Percentiles rank a stretch among this genome's conserved stretches.
Evolutionary conservation across 768 basidiomycete genomes (phyloP).

Genomic region (Lentinus brumalis): DNA sequence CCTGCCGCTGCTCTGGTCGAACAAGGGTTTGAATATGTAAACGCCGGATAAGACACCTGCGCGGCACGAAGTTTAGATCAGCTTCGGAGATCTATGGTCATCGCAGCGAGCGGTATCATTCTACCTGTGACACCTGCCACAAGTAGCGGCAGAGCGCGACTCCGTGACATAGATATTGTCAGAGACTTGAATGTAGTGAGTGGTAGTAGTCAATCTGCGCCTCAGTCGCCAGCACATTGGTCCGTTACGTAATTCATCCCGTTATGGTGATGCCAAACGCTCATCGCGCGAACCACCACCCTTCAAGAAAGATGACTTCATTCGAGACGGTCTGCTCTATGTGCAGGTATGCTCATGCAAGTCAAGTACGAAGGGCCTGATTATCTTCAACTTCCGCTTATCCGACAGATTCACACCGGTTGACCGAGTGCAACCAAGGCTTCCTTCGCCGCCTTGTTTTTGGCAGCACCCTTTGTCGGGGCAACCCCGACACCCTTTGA

Average conservation of each 20-base stretch:
- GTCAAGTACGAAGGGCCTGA: not conserved
- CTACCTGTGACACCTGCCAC: constrained; percentile 62
- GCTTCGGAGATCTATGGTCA: constrained; percentile 2
- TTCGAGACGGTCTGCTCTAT: not conserved
- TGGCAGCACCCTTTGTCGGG: constrained; percentile 40
- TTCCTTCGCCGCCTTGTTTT: constrained; percentile 35
- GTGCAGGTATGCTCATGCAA: not conserved
- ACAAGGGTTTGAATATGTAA: constrained; percentile 63
- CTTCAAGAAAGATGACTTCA: not conserved
- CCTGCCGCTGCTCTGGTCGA: constrained; percentile 25
- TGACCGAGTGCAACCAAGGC: constrained; percentile 27
- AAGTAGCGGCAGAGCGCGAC: constrained; percentile 47
- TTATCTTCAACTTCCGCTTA: not conserved
- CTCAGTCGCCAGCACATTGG: not conserved
- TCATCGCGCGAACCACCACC: not conserved
- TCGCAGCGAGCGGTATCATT: constrained; percentile 5
- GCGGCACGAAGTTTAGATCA: constrained; percentile 1
- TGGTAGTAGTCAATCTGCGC: constrained; percentile 17
- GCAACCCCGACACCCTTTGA: constrained; percentile 50
- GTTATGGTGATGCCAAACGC: not conserved
- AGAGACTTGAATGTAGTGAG: not conserved
- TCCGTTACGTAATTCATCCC: constrained; percentile 4
- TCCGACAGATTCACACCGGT: not conserved
- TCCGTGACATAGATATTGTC: constrained; percentile 34
- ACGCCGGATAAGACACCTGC: constrained; percentile 63